These are phyloP conservation scores for Phytophthora podocarpi DNA, from an alignment of 352 stramenopile genomes.

Conservation along the genomic window DNA sequence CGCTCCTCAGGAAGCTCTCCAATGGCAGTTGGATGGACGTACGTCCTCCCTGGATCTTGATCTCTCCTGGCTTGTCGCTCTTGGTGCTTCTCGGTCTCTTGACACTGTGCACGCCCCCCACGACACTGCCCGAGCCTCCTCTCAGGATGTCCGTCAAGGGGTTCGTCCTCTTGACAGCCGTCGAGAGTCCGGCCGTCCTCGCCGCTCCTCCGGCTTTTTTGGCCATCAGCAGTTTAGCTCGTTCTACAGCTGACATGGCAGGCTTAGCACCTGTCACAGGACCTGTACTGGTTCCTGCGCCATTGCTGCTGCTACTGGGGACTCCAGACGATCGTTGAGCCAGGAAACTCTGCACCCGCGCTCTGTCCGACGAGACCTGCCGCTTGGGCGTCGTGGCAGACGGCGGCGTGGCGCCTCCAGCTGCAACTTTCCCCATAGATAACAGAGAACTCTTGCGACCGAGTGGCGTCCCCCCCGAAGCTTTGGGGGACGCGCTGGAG, in stretches of 20 bases:
- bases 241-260: constrained; percentile 65
- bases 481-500: constrained; percentile 18
- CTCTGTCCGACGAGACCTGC: constrained; percentile 54
- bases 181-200: constrained; percentile 14
- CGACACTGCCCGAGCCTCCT: constrained; percentile 68
- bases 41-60: constrained; percentile 74
- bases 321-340: constrained; percentile 43
- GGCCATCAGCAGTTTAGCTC: constrained; percentile 79
- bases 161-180: constrained; percentile 72
- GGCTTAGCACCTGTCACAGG: constrained; percentile 27
- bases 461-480: not conserved
- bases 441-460: constrained; percentile 27
- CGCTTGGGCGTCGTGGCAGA: constrained; percentile 52
- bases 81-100: constrained; percentile 73
- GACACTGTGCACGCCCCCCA: constrained; percentile 58
- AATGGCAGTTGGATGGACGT: constrained; percentile 79
- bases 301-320: constrained; percentile 22
- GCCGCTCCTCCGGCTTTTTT: constrained; percentile 54
- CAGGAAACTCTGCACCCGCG: constrained; percentile 71
- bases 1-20: constrained; percentile 74
- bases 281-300: not conserved
- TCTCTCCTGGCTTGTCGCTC: constrained; percentile 78
- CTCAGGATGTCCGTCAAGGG: constrained; percentile 80
- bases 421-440: constrained; percentile 15
- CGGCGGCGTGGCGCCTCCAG: constrained; percentile 17